These are phyloP conservation scores for Cubamyces sp. DNA, from an alignment of 768 basidiomycete species.

Conservation along the genomic window DNA sequence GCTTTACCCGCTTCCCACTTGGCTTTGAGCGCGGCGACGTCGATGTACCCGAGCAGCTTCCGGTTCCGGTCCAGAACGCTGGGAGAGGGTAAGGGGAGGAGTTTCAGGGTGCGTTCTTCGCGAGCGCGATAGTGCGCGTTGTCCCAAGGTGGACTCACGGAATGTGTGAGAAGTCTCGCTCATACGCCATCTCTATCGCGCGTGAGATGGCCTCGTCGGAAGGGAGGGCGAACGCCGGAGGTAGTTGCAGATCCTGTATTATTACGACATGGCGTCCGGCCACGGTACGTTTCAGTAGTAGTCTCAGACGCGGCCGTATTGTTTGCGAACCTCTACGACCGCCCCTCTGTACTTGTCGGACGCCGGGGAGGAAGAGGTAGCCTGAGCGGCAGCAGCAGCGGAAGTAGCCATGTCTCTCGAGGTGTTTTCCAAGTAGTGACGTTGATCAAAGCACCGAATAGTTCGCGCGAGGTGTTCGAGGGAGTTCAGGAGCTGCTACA, in stretches of 20 bases:
- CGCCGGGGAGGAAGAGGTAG: conserved; percentile 8
- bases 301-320: too few species aligned
- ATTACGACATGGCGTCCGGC: not conserved
- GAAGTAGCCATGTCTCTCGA: conserved; percentile 6
- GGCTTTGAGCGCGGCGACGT: conserved; percentile 72
- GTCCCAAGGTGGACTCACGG: conserved; percentile 57
- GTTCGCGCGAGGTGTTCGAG: not conserved
- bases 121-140: not conserved
- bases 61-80: conserved; percentile 78
- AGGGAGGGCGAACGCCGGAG: conserved; percentile 86
- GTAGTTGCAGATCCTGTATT: conserved; percentile 74
- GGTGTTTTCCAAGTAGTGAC: not conserved
- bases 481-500: not conserved
- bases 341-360: conserved; percentile 80
- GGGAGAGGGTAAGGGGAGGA: not conserved
- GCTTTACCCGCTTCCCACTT: conserved; percentile 79
- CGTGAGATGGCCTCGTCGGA: conserved; percentile 68
- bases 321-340: conserved; percentile 74
- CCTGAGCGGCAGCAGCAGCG: conserved; percentile 1
- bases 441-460: not conserved
- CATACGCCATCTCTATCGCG: conserved; percentile 88
- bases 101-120: not conserved
- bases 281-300: not conserved
- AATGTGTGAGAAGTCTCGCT: conserved; percentile 92
- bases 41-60: conserved; percentile 83